phyloP scores from a whole-genome alignment of 371 early-diverging fungal species.

The Mortierella sp. region DNA sequence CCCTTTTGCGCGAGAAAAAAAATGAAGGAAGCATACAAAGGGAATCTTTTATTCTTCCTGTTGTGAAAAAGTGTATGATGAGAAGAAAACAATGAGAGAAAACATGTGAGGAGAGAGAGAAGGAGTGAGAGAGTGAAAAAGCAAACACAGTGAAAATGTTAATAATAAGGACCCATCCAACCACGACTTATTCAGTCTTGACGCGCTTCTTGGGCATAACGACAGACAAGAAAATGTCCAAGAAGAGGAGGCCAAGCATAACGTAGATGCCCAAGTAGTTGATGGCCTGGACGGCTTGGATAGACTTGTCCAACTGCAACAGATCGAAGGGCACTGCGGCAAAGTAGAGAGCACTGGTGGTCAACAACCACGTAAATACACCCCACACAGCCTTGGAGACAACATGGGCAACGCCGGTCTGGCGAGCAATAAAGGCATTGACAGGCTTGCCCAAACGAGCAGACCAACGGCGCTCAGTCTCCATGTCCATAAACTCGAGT shows the following conservation, averaged over 20 bases:
- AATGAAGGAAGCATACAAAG: not conserved
- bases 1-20: not conserved
- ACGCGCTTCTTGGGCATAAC: constrained; percentile 54
- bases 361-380: constrained; percentile 37
- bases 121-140: not conserved
- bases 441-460: constrained; percentile 43
- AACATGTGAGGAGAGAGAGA: not conserved
- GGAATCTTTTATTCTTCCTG: not conserved
- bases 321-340: constrained; percentile 53
- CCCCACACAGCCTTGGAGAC: constrained; percentile 34
- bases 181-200: constrained; percentile 39
- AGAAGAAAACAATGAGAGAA: not conserved
- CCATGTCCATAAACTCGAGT: constrained; percentile 75
- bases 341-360: constrained; percentile 54
- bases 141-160: not conserved
- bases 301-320: constrained; percentile 46
- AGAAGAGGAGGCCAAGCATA: constrained; percentile 33
- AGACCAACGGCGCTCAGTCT: constrained; percentile 61
- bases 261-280: constrained; percentile 45
- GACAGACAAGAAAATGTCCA: constrained; percentile 38
- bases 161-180: not conserved
- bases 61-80: not conserved
- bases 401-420: constrained; percentile 24
- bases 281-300: constrained; percentile 34
- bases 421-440: constrained; percentile 38